Conservation (phyloP, 2,329 filamentous ascomycete species). For the Plenodomus tracheiphilus region DNA sequence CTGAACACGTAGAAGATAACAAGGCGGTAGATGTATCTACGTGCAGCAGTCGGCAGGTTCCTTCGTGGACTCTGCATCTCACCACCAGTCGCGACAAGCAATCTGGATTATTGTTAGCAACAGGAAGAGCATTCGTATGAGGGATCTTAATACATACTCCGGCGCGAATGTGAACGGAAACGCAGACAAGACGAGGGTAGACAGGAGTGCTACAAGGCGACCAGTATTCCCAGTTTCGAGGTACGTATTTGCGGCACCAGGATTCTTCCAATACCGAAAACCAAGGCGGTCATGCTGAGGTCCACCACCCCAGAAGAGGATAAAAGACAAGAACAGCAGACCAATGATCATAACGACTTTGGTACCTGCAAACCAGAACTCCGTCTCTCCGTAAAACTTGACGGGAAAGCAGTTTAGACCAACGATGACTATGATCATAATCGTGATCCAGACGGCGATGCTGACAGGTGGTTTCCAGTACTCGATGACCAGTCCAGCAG, state of each 20-base stretch:
- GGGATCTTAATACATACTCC: slow-evolving; percentile 16
- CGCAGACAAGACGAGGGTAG: slow-evolving; percentile 54
- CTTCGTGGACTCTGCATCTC: slow-evolving; percentile 63
- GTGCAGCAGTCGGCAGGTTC: slow-evolving; percentile 62
- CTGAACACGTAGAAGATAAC: slow-evolving; percentile 63
- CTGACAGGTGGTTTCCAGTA: slow-evolving; percentile 42
- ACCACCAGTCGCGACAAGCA: slow-evolving; percentile 56
- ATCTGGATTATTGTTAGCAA: not conserved
- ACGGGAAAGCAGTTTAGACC: slow-evolving; percentile 44
- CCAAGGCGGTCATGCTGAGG: slow-evolving; percentile 57
- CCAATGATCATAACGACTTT: slow-evolving; percentile 47
- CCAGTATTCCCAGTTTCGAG: slow-evolving; percentile 52
- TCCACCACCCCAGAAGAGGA: slow-evolving; percentile 61
- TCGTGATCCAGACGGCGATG: slow-evolving; percentile 41
- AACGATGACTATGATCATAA: slow-evolving; percentile 42
- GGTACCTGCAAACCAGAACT: slow-evolving; percentile 40
- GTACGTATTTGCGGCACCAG: slow-evolving; percentile 55
- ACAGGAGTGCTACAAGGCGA: slow-evolving; percentile 57
- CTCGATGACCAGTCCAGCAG: slow-evolving; percentile 42
- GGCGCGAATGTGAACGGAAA: slow-evolving; percentile 61
- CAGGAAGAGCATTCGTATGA: too few species aligned
- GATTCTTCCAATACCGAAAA: slow-evolving; percentile 62
- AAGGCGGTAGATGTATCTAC: slow-evolving; percentile 65
- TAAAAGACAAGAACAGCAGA: slow-evolving; percentile 56
- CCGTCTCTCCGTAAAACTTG: slow-evolving; percentile 43